Evolutionary conservation across 495 filamentous ascomycete species (phyloP).

Genomic region (Jackrogersella minutella): DNA sequence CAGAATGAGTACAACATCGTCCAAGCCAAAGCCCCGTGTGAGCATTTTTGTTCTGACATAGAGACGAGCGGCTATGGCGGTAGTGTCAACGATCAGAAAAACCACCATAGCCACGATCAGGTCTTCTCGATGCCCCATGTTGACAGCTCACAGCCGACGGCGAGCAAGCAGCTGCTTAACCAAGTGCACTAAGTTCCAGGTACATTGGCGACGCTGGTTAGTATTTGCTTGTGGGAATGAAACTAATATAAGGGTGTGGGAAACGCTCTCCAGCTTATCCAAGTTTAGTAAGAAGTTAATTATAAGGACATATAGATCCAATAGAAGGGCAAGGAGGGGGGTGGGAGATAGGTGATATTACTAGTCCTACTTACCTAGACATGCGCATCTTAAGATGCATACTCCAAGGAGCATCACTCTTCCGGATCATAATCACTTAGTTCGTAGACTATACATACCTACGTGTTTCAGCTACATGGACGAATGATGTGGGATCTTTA

Average conservation of each 20-base stretch:
- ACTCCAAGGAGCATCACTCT: neutral
- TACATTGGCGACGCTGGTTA: neutral
- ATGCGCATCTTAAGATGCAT: conserved; percentile 8
- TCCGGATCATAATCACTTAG: conserved; percentile 1
- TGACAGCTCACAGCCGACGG: neutral
- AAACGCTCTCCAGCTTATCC: conserved; percentile 8
- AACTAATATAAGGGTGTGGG: neutral
- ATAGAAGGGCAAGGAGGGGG: neutral
- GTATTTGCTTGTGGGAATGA: conserved; percentile 7
- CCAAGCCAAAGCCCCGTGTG: conserved; percentile 37
- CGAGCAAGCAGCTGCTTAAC: conserved; percentile 8
- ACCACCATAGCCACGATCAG: conserved; percentile 35
- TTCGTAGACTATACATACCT: conserved; percentile 8
- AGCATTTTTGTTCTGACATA: conserved; percentile 41
- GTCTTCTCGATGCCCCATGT: conserved; percentile 37
- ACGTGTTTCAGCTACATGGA: conserved; percentile 1
- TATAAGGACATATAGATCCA: neutral
- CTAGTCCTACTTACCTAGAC: conserved; percentile 6
- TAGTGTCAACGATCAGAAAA: conserved; percentile 36
- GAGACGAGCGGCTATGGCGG: conserved; percentile 34
- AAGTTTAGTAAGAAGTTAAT: neutral
- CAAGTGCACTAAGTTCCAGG: conserved; percentile 10
- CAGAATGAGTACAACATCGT: conserved; percentile 40
- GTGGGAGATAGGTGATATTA: neutral
- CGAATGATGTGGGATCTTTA: conserved; percentile 4